These are phyloP conservation scores for Pythium volutum DNA, from an alignment of 352 stramenopile species.

Conservation along the genomic window DNA sequence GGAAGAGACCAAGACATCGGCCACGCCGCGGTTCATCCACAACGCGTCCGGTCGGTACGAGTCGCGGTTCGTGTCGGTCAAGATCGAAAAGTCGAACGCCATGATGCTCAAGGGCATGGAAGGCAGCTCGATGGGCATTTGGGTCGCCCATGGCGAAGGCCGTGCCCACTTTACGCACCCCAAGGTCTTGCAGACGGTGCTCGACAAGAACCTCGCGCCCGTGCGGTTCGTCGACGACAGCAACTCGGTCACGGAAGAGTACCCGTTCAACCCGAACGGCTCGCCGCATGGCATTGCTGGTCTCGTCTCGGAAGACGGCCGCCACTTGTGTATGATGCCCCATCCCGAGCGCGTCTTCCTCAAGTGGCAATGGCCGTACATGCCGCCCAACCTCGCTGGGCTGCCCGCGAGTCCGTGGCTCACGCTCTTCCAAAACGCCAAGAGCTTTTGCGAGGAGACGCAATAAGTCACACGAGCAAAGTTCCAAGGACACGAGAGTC, in stretches of 20 bases:
- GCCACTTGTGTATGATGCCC: slow-evolving; percentile 99
- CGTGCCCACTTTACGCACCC: slow-evolving; percentile 95
- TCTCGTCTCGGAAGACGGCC: slow-evolving; percentile 95
- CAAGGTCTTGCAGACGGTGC: slow-evolving; percentile 85
- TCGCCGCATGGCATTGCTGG: slow-evolving; percentile 96
- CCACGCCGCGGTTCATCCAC: slow-evolving; percentile 95
- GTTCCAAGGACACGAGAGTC: neutral
- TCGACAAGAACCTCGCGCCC: slow-evolving; percentile 91
- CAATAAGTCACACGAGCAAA: slow-evolving; percentile 25
- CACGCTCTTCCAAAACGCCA: slow-evolving; percentile 98
- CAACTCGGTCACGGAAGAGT: slow-evolving; percentile 93
- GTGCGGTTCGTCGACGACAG: slow-evolving; percentile 97
- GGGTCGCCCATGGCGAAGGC: slow-evolving; percentile 93
- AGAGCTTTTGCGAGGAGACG: slow-evolving; percentile 91
- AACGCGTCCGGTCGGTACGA: slow-evolving; percentile 97
- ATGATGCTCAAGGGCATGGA: slow-evolving; percentile 99
- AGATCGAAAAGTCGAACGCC: slow-evolving; percentile 93
- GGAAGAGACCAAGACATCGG: slow-evolving; percentile 48
- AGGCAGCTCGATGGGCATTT: slow-evolving; percentile 96
- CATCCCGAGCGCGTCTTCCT: slow-evolving; percentile 98
- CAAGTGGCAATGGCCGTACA: slow-evolving; percentile 98
- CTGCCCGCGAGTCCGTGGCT: slow-evolving; percentile 92
- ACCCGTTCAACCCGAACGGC: slow-evolving; percentile 99
- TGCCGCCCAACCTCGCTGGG: slow-evolving; percentile 81
- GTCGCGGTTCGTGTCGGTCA: slow-evolving; percentile 95